Evolutionary conservation across 805 yeast species (phyloP), one percentile per base, ranked within the genome.

Genomic region (Cyberlindnera maritima): DNA sequence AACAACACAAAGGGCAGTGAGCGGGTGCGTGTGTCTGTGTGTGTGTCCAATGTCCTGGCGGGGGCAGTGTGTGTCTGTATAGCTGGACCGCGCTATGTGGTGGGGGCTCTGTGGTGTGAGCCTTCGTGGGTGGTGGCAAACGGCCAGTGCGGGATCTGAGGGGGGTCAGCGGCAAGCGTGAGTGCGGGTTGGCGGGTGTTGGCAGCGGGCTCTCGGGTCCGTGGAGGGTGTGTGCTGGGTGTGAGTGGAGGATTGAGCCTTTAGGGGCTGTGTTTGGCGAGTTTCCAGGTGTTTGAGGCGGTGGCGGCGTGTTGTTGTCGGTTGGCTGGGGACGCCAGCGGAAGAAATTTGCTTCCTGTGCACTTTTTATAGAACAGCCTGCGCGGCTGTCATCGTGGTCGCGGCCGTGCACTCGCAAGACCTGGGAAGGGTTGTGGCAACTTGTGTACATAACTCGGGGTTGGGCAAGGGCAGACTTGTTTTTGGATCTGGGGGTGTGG

Each of bases 321-420:
- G 34, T 4, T 8, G 39, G 29, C 5, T 13, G 39, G 12, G 29
- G 19, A 21, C 18, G 29, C 9, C 32, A 39, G 19, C 23, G 47
- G 46, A 43, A 43, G 46, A 43, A 43, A 36, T 43, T 43, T 37
- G 35, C 37, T 32, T 33, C 36, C n/a, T 2, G n/a, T 19, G 46
- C 31, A 20, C 41, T 43, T 43, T 43, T 43, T 43, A 43, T 43
- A 36, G 46, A 43, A 43, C 17, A 8, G n/a, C 11, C 26, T 21
- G 28, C 28, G 28, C 39, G 44, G n/a, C n/a, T n/a, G n/a, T n/a
- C n/a, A n/a, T 31, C 12, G 35, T 13, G 31, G 31, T 28, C 31
- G 13, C n/a, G 31, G 31, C 13, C 31, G 8, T 32, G 19, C 14
- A 19, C 19, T 32, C n/a, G n/a, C n/a, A n/a, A n/a, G n/a, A n/a